Evolutionary conservation across 192 early-diverging fungal species (phyloP), one percentile per base, ranked within the genome.

Genomic region (Coemansia sp.): DNA sequence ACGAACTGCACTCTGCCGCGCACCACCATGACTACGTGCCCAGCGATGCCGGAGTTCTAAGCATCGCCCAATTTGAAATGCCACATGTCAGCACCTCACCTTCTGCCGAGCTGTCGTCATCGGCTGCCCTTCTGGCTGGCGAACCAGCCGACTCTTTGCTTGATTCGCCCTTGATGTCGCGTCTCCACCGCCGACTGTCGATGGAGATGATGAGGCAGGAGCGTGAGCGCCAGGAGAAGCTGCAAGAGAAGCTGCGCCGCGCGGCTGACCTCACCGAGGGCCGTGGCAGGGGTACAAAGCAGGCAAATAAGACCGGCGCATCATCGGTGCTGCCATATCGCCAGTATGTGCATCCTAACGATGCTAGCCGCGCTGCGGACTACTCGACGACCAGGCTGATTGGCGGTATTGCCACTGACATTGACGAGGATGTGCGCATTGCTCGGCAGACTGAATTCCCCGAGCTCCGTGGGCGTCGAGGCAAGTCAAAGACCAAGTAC

Each of bases 151-250:
- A 11, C n/a, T 7, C 53, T 20, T 57, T 23, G 16, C 39, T 18
- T 7, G 53, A 57, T 50, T 51, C 36, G 11, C 38, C 50, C 37
- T 39, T 62, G 14, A 65, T 72, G 64, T 63, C 79, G 46, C 73
- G 79, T 16, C 64, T 82, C 43, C 79, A 82, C 51, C 62, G 79
- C 21, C 69, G 70, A 2, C 65, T 82, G 40, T 82, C 79, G 0
- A 76, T 82, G 67, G 65, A 73, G 64, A 71, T 65, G 59, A 82
- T 82, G 79, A 57, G 62, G 23, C 70, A 66, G 42, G 79, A 82
- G 43, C 66, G 74, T 10, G 63, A 66, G 62, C 79, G 74, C 10
- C 73, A 70, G 55, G 79, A 73, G 45, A 63, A 71, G 23, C 51
- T 51, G 18, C 66, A 66, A 16, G 78, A 81, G 21, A 71, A 60